phyloP scores from a whole-genome alignment of 768 basidiomycete species.

The Flagelloscypha sp. region DNA sequence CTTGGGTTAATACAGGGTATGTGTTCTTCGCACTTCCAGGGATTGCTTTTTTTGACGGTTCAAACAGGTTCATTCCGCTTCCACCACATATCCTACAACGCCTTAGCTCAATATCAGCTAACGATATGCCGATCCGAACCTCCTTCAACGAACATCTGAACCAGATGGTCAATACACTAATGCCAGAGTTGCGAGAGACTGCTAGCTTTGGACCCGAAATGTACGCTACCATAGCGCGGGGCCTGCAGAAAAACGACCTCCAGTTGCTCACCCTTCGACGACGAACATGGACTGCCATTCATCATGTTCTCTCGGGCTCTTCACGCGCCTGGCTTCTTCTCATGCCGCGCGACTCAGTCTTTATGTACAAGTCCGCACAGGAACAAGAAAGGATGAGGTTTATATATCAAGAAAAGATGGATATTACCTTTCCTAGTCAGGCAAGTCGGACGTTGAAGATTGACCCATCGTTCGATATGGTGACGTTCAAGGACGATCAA shows the following conservation, averaged over 20 bases:
- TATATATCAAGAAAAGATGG: slow-evolving; percentile 37
- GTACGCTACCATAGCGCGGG: slow-evolving; percentile 49
- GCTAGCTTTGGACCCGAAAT: slow-evolving; percentile 46
- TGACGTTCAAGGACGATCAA: neutral
- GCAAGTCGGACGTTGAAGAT: slow-evolving; percentile 12
- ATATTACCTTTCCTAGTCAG: no score
- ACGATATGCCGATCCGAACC: slow-evolving; percentile 52
- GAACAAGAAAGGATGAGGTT: slow-evolving; percentile 43
- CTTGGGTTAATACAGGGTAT: no score
- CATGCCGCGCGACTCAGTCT: slow-evolving; percentile 52
- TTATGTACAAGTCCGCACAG: slow-evolving; percentile 36
- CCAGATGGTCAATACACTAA: slow-evolving; percentile 42
- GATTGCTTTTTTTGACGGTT: no score
- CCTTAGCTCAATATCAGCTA: slow-evolving; percentile 42
- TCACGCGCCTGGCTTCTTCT: slow-evolving; percentile 49
- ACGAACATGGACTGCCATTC: slow-evolving; percentile 48
- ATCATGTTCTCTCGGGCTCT: slow-evolving; percentile 56
- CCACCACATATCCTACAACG: slow-evolving; percentile 47
- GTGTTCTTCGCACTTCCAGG: no score
- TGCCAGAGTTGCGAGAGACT: slow-evolving; percentile 51
- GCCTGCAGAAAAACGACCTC: no score
- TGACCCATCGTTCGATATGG: slow-evolving; percentile 1
- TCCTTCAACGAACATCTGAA: slow-evolving; percentile 43
- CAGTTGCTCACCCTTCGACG: slow-evolving; percentile 37
- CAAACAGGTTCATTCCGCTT: slow-evolving; percentile 41